These are phyloP conservation scores for Lanzia echinophila DNA, from an alignment of 2,329 filamentous ascomycete species.

Conservation along the genomic window DNA sequence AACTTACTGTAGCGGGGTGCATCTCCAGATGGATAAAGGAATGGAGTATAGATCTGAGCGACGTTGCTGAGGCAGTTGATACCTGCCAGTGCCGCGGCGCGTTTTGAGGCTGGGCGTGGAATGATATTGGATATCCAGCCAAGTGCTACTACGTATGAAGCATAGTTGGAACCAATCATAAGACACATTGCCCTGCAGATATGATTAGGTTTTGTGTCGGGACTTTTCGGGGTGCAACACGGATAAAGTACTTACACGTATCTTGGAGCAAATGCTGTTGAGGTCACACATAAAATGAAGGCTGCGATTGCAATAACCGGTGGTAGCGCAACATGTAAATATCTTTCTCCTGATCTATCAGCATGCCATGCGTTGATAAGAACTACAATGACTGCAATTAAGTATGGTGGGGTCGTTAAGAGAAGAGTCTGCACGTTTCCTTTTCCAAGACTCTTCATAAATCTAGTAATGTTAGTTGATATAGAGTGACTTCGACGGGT, in stretches of 20 bases:
- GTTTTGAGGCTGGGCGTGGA: slow-evolving; percentile 18
- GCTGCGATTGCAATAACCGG: slow-evolving; percentile 15
- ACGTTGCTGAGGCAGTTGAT: slow-evolving; percentile 40
- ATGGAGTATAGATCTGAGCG: slow-evolving; percentile 60
- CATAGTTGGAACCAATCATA: slow-evolving; percentile 3
- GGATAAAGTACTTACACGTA: slow-evolving; percentile 13
- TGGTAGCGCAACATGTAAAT: slow-evolving; percentile 15
- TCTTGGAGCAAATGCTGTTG: slow-evolving; percentile 14
- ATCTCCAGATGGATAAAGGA: slow-evolving; percentile 35
- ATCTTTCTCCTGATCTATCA: slow-evolving; percentile 14
- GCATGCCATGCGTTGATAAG: slow-evolving; percentile 11
- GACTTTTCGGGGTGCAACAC: too few species aligned
- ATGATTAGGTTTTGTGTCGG: too few species aligned
- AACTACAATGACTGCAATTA: slow-evolving; percentile 16
- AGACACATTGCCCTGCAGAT: slow-evolving; percentile 2
- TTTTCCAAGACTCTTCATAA: slow-evolving; percentile 1
- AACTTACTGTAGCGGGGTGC: background rate
- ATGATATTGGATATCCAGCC: slow-evolving; percentile 65
- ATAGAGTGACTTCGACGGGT: background rate
- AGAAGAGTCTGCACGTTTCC: background rate
- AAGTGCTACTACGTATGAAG: slow-evolving; percentile 42
- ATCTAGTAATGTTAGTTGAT: background rate
- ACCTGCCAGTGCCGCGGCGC: slow-evolving; percentile 17
- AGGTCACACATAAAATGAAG: slow-evolving; percentile 16
- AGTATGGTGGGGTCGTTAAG: slow-evolving; percentile 18